Conservation (phyloP, 2,329 filamentous ascomycete genomes). For the Apiospora hydei region DNA sequence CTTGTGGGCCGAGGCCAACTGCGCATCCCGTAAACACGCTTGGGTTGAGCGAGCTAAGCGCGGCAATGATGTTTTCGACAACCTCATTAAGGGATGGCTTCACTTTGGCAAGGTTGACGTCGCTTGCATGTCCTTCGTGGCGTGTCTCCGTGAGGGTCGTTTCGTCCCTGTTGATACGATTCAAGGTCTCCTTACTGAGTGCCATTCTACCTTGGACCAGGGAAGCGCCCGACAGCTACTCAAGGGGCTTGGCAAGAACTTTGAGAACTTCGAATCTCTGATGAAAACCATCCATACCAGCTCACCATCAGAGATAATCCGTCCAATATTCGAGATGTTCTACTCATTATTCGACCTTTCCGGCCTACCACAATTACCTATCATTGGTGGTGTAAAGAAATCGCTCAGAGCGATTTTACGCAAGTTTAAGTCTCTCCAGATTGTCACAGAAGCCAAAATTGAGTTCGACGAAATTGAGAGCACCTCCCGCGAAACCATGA, state of each 20-base stretch:
- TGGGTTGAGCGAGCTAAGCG: slow-evolving; percentile 51
- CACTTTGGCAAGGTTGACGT: slow-evolving; percentile 46
- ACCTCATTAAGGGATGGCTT: slow-evolving; percentile 56
- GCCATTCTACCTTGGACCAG: slow-evolving; percentile 34
- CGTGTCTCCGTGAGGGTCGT: slow-evolving; percentile 36
- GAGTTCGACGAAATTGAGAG: background rate
- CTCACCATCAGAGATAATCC: slow-evolving; percentile 30
- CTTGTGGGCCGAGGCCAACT: slow-evolving; percentile 33
- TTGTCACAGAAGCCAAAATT: background rate
- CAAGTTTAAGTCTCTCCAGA: slow-evolving; percentile 2
- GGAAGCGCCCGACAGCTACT: slow-evolving; percentile 35
- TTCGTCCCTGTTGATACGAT: slow-evolving; percentile 35
- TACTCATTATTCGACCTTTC: slow-evolving; percentile 36
- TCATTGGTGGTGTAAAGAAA: slow-evolving; percentile 26
- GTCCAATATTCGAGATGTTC: slow-evolving; percentile 34
- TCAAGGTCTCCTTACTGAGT: slow-evolving; percentile 36
- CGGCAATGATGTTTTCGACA: slow-evolving; percentile 49
- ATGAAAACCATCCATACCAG: slow-evolving; percentile 31
- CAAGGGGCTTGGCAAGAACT: slow-evolving; percentile 35
- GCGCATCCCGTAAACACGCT: slow-evolving; percentile 40
- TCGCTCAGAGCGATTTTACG: background rate
- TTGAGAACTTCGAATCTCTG: slow-evolving; percentile 31
- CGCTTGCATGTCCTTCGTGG: slow-evolving; percentile 39
- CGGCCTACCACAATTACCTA: slow-evolving; percentile 32
- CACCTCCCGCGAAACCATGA: background rate